Base-by-base conservation (phyloP, 257 asterid genomes). In the Solanum acaule region DNA sequence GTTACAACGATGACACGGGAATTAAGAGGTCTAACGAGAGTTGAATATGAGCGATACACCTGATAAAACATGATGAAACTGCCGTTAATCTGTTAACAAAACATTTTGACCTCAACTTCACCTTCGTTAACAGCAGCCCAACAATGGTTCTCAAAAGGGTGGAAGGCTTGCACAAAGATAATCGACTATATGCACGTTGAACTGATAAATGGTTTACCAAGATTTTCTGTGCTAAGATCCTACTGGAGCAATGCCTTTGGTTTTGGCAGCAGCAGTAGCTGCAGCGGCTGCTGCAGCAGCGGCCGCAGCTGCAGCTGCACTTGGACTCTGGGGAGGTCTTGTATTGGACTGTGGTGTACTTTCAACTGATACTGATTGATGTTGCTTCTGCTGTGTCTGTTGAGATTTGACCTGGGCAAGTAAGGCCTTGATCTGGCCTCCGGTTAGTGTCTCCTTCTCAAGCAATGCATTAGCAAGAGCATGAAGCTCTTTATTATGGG, bases 401-500 rank as follows among this genome's bases (percentile, higher is more conserved):
- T 88, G 92, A n/a, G 94, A 90, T 56, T 92, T 89, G 4, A 91
- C 86, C 84, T 91, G 94, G 8, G 94, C 92, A 70, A 96, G 95
- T 52, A 96, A 89, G 38, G 90, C 86, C 88, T 93, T 94, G 44
- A 96, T 95, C 93, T 96, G 98, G 82, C 84, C 89, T 18, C 99
- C 99, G 0, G 98, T 86, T 6, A 95, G 95, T 5, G 99, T 96
- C 91, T 96, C 99, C 0, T 93, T 91, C 92, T 95, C 96, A 1
- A 95, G 96, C 90, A 95, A 91, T 67, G 99, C 96, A 85, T 92
- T 93, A 4, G 99, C 99, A 31, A 95, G 98, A 38, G 98, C 96
- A 87, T 96, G 96, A 25, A 93, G 95, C 91, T 96, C 98, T 90
- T 92, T 92, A 52, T 89, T 89, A 67, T 92, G 95, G n/a, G 93